A percentile compares a stretch with the other conserved stretches of the same genome.
Evolutionary conservation across 2,329 filamentous ascomycete genomes (phyloP).

Genomic region (Alternaria viburni): DNA sequence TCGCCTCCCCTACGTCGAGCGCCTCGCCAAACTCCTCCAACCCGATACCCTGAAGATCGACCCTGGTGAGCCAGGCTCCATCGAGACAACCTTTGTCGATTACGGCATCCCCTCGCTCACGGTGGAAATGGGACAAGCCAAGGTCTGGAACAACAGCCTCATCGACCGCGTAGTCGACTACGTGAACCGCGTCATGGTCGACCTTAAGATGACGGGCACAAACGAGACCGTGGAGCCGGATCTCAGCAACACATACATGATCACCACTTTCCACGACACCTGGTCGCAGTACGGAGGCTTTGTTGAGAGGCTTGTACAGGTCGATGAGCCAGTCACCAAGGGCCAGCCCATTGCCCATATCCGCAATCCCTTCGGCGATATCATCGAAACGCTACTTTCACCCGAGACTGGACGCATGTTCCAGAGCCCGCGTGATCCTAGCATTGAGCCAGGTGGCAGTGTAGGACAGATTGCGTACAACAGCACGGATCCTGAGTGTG

Average conservation of each 20-base stretch:
- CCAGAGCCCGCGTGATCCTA: constrained; percentile 44
- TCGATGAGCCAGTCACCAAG: constrained; percentile 45
- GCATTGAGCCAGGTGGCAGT: constrained; percentile 43
- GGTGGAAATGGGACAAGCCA: constrained; percentile 48
- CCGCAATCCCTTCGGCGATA: constrained; percentile 46
- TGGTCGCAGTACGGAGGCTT: constrained; percentile 38
- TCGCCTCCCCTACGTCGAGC: constrained; percentile 46
- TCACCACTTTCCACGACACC: constrained; percentile 37
- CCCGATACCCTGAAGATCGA: constrained; percentile 51
- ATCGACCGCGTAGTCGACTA: constrained; percentile 44
- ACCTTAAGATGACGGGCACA: constrained; percentile 30
- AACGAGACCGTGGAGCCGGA: constrained; percentile 41
- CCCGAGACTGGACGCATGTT: constrained; percentile 44
- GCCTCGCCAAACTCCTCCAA: constrained; percentile 48
- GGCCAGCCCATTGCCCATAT: constrained; percentile 47
- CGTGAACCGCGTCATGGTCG: constrained; percentile 32
- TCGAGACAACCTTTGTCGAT: constrained; percentile 49
- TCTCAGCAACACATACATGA: constrained; percentile 41
- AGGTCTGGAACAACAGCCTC: constrained; percentile 46
- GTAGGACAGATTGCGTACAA: constrained; percentile 48
- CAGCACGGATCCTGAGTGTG: constrained; percentile 39
- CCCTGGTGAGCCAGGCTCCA: constrained; percentile 47
- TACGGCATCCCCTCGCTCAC: constrained; percentile 47
- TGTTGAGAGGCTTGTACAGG: constrained; percentile 35
- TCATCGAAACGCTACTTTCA: constrained; percentile 43